A percentile compares a stretch with the other conserved stretches of the same genome.
phyloP scores from a whole-genome alignment of 2,329 filamentous ascomycete genomes.

The Emmonsiellopsis sp. region DNA sequence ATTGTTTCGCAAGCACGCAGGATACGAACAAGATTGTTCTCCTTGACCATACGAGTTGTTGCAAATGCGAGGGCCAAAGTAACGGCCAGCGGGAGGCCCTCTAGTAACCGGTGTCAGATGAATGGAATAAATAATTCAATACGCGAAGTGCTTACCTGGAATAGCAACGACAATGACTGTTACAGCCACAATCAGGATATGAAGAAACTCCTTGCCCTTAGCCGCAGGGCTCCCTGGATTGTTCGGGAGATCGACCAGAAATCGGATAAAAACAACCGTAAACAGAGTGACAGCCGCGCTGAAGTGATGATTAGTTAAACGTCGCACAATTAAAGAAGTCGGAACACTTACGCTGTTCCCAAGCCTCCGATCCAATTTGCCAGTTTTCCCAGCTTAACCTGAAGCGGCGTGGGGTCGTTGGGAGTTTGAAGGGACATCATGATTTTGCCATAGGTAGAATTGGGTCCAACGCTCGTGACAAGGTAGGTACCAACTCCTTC shows the following conservation, averaged over 20 bases:
- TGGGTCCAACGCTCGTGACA: constrained; percentile 62
- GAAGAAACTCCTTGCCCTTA: constrained; percentile 70
- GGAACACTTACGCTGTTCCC: constrained; percentile 49
- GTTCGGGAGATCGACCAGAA: constrained; percentile 58
- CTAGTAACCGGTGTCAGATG: constrained; percentile 23
- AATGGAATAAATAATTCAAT: not conserved
- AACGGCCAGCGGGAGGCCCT: constrained; percentile 69
- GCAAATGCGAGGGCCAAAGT: constrained; percentile 69
- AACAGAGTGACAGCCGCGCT: constrained; percentile 67
- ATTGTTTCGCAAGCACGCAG: constrained; percentile 73
- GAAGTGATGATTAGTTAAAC: constrained; percentile 8
- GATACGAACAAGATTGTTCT: constrained; percentile 68
- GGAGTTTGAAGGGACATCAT: constrained; percentile 65
- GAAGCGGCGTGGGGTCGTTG: constrained; percentile 65
- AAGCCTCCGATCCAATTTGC: constrained; percentile 71
- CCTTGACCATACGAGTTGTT: constrained; percentile 66
- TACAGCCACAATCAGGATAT: constrained; percentile 69
- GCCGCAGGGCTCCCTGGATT: constrained; percentile 50
- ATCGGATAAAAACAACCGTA: constrained; percentile 76
- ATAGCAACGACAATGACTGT: constrained; percentile 75
- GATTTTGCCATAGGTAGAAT: constrained; percentile 68
- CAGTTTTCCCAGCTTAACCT: constrained; percentile 65
- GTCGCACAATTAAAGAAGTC: not conserved
- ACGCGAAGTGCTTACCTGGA: constrained; percentile 35
- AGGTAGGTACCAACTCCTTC: constrained; percentile 68